Percentiles rank a stretch among this genome's conserved stretches.
These are phyloP conservation scores for Diutina neorugosa DNA, from an alignment of 1,139 yeast species.

Conservation along the genomic window DNA sequence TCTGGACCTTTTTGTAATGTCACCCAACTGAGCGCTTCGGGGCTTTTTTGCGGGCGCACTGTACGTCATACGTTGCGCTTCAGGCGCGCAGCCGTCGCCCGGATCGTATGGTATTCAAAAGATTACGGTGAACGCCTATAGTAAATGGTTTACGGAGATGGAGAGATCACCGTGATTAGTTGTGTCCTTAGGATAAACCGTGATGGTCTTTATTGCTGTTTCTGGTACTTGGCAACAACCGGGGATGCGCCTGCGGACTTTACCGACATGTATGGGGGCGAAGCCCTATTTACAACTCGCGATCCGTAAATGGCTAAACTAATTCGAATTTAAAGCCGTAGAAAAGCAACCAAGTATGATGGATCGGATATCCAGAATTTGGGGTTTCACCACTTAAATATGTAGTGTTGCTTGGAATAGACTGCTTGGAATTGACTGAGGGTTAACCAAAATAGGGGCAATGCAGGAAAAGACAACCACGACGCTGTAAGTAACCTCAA, in stretches of 20 bases:
- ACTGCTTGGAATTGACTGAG: too few relatives aligned
- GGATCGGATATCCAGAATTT: too few relatives aligned
- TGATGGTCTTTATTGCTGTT: too few relatives aligned
- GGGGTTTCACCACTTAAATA: too few relatives aligned
- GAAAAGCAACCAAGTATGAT: background rate
- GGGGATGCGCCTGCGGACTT: background rate
- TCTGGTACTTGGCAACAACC: background rate
- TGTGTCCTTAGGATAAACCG: too few relatives aligned
- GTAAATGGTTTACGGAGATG: background rate
- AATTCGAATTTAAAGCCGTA: too few relatives aligned
- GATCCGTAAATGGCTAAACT: background rate
- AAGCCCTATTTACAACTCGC: background rate
- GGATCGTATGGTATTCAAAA: background rate
- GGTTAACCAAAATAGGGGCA: background rate
- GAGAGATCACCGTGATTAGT: too few relatives aligned
- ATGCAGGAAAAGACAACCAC: background rate
- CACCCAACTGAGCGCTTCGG: background rate
- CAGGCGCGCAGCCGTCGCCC: background rate
- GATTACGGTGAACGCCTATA: background rate
- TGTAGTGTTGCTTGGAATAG: too few relatives aligned
- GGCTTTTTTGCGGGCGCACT: background rate
- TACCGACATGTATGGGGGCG: background rate
- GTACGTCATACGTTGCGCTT: background rate
- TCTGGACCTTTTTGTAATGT: background rate
- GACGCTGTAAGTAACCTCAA: background rate